Base-by-base conservation (phyloP, 208 protist species). In the Acanthamoeba triangularis region DNA sequence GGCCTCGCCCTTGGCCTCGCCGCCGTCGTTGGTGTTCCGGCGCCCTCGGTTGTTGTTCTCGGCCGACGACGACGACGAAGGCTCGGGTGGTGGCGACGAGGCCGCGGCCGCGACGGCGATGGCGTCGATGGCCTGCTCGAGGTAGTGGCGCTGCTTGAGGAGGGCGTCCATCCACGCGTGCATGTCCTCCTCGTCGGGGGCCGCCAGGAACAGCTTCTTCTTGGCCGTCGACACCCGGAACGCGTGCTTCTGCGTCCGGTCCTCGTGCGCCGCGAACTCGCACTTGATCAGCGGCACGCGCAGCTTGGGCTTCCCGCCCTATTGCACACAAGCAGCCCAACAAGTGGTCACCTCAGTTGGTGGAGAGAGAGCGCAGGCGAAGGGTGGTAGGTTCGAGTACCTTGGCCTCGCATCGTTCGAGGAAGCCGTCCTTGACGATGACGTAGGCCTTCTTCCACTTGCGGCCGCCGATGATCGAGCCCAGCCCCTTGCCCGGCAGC, bases 401-500 rank as follows among this genome's bases (percentile, higher is more conserved):
- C 74, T 84, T 84, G 16, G 74, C 35, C 74, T 41, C 18, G 74
- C 23, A 13, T 35, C n/a, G 74, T 30, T 84, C 74, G 13, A 84
- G 8, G 41, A 84, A 84, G 13, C 74, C 74, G n/a, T 84, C 74
- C 74, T 84, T 84, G 23, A 84, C 74, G 23, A 52, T 49, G 35
- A 84, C 18, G 74, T 84, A 84, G 74, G 23, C 28, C 41, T 84
- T 84, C 37, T 54, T 52, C 74, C 74, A 84, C 44, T 84, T 84
- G 56, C 56, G 56, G 30, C 18, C n/a, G 28, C 74, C 74, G 74
- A 84, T 84, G 74, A 74, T 33, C 23, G 65, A 84, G 33, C 44
- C 74, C 74, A 84, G 41, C 35, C 44, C 74, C 74, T 41, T 74
- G 65, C 28, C n/a, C 25, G 56, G 56, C 20, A 84, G n/a, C 74